These are phyloP conservation scores for Nicotiana sylvestris DNA, from an alignment of 257 asterid genomes.

Conservation along the genomic window DNA sequence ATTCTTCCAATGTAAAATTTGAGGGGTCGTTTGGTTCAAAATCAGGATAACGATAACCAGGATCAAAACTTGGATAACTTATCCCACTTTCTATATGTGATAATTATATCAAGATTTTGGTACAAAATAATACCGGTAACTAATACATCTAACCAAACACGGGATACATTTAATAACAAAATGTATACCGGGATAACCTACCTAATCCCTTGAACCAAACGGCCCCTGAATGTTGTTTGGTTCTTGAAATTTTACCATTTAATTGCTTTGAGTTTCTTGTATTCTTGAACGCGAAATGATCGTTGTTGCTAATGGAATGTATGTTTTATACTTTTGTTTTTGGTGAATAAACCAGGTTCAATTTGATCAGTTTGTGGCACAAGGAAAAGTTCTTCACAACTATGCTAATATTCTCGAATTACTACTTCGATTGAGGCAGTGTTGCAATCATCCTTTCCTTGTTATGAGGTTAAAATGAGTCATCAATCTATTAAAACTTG, in stretches of 20 bases:
- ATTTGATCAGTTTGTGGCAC: conserved; percentile 79
- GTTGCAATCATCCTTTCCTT: conserved; percentile 90
- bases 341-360: conserved; percentile 49
- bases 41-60: no score
- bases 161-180: no score
- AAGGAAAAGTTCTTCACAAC: conserved; percentile 86
- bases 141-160: no score
- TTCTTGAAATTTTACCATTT: not conserved
- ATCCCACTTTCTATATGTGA: no score
- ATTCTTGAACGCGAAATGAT: not conserved
- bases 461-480: conserved; percentile 58
- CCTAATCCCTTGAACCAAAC: no score
- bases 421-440: conserved; percentile 79
- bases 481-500: not conserved
- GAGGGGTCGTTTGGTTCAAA: not conserved
- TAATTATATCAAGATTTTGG: no score
- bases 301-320: not conserved
- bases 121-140: no score
- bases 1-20: not conserved
- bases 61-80: no score
- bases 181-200: no score
- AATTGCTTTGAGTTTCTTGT: not conserved
- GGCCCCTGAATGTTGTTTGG: not conserved
- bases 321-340: not conserved
- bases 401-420: conserved; percentile 80